Evolutionary conservation across 257 asterid genomes (phyloP).

Genomic region (Solanum sejunctum): DNA sequence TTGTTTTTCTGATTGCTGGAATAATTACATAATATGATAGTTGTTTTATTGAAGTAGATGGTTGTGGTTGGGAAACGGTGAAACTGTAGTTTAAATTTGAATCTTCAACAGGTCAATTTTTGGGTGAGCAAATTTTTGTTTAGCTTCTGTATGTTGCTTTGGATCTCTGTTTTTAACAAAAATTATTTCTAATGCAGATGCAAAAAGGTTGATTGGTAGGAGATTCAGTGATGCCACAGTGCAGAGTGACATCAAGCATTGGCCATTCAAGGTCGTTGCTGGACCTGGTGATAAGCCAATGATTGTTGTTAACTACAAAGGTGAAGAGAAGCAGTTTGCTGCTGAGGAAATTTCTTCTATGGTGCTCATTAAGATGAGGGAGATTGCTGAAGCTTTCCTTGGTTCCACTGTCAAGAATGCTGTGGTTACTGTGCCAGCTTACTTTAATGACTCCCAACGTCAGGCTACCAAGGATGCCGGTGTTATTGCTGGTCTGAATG

Average conservation of each 20-base stretch:
- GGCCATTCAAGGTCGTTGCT: background rate
- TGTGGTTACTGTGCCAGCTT: background rate
- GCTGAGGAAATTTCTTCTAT: background rate
- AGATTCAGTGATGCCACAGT: background rate
- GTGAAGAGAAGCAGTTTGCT: background rate
- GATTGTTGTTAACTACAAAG: background rate
- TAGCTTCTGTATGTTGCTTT: background rate
- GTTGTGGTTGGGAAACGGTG: too few relatives aligned
- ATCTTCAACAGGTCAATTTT: background rate
- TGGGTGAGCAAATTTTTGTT: background rate
- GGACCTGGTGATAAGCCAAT: slow-evolving; percentile 1
- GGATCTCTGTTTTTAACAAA: background rate
- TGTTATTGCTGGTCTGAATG: background rate
- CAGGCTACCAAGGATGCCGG: slow-evolving; percentile 1
- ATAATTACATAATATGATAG: background rate
- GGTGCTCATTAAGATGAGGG: background rate
- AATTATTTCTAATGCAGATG: background rate
- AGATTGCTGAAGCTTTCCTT: background rate
- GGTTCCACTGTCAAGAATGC: slow-evolving; percentile 1
- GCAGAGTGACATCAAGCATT: background rate
- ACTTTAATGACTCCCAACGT: background rate
- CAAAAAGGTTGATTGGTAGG: slow-evolving; percentile 1
- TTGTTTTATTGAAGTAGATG: background rate
- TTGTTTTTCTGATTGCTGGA: background rate
- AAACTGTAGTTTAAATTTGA: too few relatives aligned